Conservation (phyloP, 257 asterid genomes). For the Galeopsis tetrahit region DNA sequence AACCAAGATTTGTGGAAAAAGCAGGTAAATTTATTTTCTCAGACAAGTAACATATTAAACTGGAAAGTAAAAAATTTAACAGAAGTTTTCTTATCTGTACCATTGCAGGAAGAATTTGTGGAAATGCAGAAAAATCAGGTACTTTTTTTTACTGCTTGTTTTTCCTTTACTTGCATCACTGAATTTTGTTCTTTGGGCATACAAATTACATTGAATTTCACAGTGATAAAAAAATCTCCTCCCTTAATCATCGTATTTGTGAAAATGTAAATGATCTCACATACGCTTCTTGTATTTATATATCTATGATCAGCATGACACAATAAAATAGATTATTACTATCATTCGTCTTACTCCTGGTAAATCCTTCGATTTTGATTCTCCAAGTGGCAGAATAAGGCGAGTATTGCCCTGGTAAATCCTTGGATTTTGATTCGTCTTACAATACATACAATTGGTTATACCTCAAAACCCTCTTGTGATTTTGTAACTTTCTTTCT, state of each 20-base stretch:
- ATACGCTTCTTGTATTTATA: constrained; percentile 6
- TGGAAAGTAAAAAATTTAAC: constrained; percentile 27
- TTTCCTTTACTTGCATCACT: not conserved
- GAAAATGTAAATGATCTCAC: constrained; percentile 7
- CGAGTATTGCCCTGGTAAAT: not conserved
- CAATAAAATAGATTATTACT: not conserved
- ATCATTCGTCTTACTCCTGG: not conserved
- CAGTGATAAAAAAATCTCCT: not conserved
- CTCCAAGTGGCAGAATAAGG: not conserved
- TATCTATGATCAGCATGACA: not conserved
- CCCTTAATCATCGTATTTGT: not conserved
- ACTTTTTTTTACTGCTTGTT: constrained; percentile 15
- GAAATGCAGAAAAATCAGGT: constrained; percentile 91
- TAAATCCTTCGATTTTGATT: constrained; percentile 3
- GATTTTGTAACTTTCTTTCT: not conserved
- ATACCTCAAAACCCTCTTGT: not conserved
- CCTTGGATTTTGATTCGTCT: not conserved
- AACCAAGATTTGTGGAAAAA: constrained; percentile 74
- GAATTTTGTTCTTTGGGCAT: not conserved
- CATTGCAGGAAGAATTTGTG: constrained; percentile 65
- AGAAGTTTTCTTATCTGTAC: constrained; percentile 3
- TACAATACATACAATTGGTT: not conserved
- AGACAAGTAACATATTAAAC: constrained; percentile 10
- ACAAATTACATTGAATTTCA: not conserved
- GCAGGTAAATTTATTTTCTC: constrained; percentile 57